Conservation (phyloP, 345 rosid genomes). For the Adansonia digitata region DNA sequence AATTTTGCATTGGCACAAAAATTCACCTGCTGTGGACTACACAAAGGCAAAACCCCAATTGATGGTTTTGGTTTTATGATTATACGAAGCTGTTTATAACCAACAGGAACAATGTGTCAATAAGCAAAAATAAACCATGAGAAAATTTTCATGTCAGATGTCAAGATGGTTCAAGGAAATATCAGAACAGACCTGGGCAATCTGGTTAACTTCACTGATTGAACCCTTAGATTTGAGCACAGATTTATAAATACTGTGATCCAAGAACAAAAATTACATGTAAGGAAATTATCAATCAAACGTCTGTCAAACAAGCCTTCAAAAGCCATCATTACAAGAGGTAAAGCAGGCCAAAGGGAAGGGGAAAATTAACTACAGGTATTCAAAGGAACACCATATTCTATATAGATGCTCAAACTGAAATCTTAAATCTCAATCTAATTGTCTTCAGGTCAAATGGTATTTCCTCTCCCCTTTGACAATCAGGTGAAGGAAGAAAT, state of each 20-base stretch:
- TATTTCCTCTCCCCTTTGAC: not conserved
- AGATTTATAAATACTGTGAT: slow-evolving; percentile 74
- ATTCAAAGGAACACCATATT: not conserved
- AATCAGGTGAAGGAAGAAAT: not conserved
- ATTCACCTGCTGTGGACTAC: slow-evolving; percentile 85
- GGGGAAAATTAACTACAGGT: not conserved
- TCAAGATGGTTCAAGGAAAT: slow-evolving; percentile 4
- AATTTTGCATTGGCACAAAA: slow-evolving; percentile 16
- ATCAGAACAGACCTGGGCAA: slow-evolving; percentile 76
- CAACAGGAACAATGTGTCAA: slow-evolving; percentile 22
- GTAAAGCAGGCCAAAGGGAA: not conserved
- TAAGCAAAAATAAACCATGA: slow-evolving; percentile 8
- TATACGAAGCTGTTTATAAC: slow-evolving; percentile 71
- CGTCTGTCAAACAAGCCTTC: not conserved
- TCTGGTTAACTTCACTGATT: slow-evolving; percentile 81
- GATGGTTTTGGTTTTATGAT: slow-evolving; percentile 78
- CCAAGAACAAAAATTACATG: slow-evolving; percentile 22
- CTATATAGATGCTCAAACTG: not conserved
- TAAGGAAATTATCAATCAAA: slow-evolving; percentile 6
- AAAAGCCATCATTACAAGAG: not conserved
- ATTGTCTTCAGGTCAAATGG: not conserved
- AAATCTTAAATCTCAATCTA: not conserved
- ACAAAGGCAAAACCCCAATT: slow-evolving; percentile 66
- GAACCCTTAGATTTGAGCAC: slow-evolving; percentile 82
- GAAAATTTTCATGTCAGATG: not conserved